These are phyloP conservation scores for Elaeis oleifera DNA, from an alignment of 202 grass and related monocot genomes.

Conservation along the genomic window DNA sequence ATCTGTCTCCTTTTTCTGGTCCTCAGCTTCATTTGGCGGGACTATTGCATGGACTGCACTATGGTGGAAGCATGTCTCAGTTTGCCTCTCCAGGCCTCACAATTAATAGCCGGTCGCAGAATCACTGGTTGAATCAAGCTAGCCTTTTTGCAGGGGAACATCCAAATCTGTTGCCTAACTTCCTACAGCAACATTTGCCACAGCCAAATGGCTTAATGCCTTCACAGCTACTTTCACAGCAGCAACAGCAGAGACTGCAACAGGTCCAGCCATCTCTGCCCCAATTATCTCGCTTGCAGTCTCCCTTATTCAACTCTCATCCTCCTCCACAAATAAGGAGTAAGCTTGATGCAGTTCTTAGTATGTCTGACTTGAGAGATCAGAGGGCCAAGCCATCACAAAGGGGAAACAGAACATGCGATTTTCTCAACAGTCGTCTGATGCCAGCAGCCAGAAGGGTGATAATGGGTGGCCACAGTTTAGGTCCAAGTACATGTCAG, in stretches of 20 bases:
- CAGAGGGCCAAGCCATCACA: constrained; percentile 48
- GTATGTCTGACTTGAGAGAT: constrained; percentile 43
- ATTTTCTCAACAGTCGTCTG: constrained; percentile 43
- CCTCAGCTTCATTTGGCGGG: constrained; percentile 42
- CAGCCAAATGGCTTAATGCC: constrained; percentile 4
- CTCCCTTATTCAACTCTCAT: constrained; percentile 39
- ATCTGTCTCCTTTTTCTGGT: constrained; percentile 42
- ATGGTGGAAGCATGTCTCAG: constrained; percentile 30
- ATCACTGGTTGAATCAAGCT: constrained; percentile 44
- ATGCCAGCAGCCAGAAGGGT: constrained; percentile 35
- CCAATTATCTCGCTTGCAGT: constrained; percentile 46
- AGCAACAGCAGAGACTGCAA: constrained; percentile 35
- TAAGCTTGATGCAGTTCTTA: constrained; percentile 39
- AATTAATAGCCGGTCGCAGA: constrained; percentile 23
- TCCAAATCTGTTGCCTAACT: constrained; percentile 24
- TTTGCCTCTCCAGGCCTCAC: constrained; percentile 34
- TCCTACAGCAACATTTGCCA: constrained; percentile 15
- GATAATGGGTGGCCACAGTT: constrained; percentile 44
- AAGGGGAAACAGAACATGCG: constrained; percentile 41
- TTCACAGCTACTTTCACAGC: constrained; percentile 6
- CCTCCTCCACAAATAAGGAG: constrained; percentile 33
- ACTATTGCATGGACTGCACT: constrained; percentile 33
- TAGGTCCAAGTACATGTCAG: constrained; percentile 85
- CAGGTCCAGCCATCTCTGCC: constrained; percentile 31
- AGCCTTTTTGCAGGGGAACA: constrained; percentile 28